These are phyloP conservation scores for Ambrosiella xylebori DNA, from an alignment of 2,329 filamentous ascomycete genomes.

Conservation along the genomic window DNA sequence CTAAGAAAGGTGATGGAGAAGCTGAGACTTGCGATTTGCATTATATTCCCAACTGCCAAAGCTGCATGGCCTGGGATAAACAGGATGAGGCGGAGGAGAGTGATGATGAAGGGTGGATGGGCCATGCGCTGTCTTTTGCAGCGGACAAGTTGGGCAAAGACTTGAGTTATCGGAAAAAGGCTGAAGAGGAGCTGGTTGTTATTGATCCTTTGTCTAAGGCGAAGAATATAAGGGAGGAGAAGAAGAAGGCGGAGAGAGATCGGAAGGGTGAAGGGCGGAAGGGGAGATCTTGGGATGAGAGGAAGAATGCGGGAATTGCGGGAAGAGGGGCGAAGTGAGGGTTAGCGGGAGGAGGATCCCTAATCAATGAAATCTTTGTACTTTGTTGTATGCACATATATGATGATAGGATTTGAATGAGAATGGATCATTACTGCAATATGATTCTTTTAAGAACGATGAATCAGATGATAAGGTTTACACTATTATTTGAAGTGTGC, in stretches of 20 bases:
- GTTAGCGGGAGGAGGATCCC: not conserved
- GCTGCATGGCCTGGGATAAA: constrained; percentile 71
- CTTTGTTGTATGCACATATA: too few relatives aligned
- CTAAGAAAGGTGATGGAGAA: constrained; percentile 41
- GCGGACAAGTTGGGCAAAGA: constrained; percentile 87
- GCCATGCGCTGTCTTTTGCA: constrained; percentile 67
- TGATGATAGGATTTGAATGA: too few relatives aligned
- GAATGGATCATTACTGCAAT: too few relatives aligned
- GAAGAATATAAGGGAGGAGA: constrained; percentile 50
- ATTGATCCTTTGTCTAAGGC: constrained; percentile 83
- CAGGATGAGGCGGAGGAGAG: constrained; percentile 30
- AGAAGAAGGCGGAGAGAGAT: constrained; percentile 42
- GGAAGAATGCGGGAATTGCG: constrained; percentile 36
- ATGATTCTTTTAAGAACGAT: too few relatives aligned
- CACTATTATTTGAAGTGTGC: too few relatives aligned
- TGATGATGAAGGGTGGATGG: constrained; percentile 59
- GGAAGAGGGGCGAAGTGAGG: constrained; percentile 38
- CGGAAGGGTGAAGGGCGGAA: constrained; percentile 26
- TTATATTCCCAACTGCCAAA: constrained; percentile 90
- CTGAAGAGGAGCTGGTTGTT: constrained; percentile 77
- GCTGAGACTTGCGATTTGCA: constrained; percentile 75
- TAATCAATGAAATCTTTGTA: too few relatives aligned
- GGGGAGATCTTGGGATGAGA: constrained; percentile 40
- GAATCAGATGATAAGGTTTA: too few relatives aligned
- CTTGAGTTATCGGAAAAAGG: constrained; percentile 74